Evolutionary conservation across 495 filamentous ascomycete species (phyloP).

Genomic region (Patellaria atrata): DNA sequence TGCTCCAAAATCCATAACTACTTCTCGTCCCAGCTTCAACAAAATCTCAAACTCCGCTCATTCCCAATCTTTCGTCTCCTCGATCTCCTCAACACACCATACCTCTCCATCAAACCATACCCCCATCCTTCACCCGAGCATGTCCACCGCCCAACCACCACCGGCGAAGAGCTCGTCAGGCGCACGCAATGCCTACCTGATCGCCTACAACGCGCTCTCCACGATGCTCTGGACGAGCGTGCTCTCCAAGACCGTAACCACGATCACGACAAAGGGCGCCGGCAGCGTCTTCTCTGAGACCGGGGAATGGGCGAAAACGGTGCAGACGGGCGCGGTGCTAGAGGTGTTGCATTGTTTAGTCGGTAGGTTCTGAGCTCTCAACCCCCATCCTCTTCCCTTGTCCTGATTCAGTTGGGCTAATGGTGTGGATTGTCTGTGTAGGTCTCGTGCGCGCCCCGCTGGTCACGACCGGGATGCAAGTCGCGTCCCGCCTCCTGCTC

Average conservation of each 20-base stretch:
- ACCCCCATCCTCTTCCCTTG: slow-evolving; percentile 1
- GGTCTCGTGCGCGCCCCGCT: slow-evolving; percentile 75
- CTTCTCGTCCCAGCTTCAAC: too few species aligned
- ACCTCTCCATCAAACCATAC: too few species aligned
- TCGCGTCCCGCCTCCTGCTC: slow-evolving; percentile 65
- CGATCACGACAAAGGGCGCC: slow-evolving; percentile 30
- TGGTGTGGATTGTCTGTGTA: slow-evolving; percentile 10
- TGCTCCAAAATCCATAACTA: too few species aligned
- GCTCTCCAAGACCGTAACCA: slow-evolving; percentile 29
- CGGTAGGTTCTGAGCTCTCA: slow-evolving; percentile 42
- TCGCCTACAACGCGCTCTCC: slow-evolving; percentile 68
- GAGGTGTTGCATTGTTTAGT: slow-evolving; percentile 68
- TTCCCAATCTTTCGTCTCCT: too few species aligned
- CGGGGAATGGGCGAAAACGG: slow-evolving; percentile 55
- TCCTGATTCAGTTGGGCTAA: not conserved
- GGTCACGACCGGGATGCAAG: slow-evolving; percentile 78
- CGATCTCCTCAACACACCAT: too few species aligned
- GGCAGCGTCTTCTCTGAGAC: slow-evolving; percentile 35
- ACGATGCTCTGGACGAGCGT: slow-evolving; percentile 61
- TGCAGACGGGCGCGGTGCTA: slow-evolving; percentile 67
- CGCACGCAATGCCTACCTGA: slow-evolving; percentile 51
- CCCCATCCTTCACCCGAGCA: too few species aligned
- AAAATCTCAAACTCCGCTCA: too few species aligned
- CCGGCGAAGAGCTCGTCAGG: too few species aligned
- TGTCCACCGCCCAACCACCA: too few species aligned